A percentile compares a stretch with the other conserved stretches of the same genome.
phyloP scores from a whole-genome alignment of 208 protist genomes.

The Leishmania gerbilli region DNA sequence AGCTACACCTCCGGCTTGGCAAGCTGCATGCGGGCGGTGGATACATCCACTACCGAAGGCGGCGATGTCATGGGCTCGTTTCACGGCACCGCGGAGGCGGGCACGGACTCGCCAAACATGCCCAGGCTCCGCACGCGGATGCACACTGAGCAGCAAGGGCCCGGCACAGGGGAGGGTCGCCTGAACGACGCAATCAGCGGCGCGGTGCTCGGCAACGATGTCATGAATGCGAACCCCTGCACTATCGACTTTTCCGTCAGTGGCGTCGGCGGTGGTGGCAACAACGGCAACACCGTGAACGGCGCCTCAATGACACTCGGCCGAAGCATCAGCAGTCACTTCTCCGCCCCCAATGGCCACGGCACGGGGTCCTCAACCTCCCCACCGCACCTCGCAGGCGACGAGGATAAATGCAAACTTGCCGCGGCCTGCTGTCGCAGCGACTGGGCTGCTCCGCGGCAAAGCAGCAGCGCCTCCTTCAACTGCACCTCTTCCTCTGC shows the following conservation, averaged over 20 bases:
- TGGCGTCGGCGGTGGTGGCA: not conserved
- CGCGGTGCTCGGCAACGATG: not conserved
- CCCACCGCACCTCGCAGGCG: conserved; percentile 12
- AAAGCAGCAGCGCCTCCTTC: conserved; percentile 4
- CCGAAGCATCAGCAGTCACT: conserved; percentile 20
- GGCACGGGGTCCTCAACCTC: not conserved
- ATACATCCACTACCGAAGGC: not conserved
- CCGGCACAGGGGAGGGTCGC: not conserved
- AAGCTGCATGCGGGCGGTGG: not conserved
- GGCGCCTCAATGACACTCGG: conserved; percentile 5
- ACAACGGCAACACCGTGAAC: conserved; percentile 15
- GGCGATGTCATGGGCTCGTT: not conserved
- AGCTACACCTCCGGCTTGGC: not conserved
- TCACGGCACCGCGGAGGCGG: not conserved
- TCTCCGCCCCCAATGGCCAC: conserved; percentile 7
- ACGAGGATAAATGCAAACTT: conserved; percentile 24
- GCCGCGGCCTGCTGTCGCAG: conserved; percentile 8
- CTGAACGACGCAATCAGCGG: not conserved
- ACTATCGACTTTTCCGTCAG: not conserved
- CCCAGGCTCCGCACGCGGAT: not conserved
- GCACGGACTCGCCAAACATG: not conserved
- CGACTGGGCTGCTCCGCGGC: not conserved
- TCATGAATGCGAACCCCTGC: not conserved
- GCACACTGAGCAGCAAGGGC: not conserved
- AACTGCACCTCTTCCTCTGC: not conserved